These are phyloP conservation scores for Coelastrella sp. DNA, from an alignment of 139 green algal species.

Conservation along the genomic window DNA sequence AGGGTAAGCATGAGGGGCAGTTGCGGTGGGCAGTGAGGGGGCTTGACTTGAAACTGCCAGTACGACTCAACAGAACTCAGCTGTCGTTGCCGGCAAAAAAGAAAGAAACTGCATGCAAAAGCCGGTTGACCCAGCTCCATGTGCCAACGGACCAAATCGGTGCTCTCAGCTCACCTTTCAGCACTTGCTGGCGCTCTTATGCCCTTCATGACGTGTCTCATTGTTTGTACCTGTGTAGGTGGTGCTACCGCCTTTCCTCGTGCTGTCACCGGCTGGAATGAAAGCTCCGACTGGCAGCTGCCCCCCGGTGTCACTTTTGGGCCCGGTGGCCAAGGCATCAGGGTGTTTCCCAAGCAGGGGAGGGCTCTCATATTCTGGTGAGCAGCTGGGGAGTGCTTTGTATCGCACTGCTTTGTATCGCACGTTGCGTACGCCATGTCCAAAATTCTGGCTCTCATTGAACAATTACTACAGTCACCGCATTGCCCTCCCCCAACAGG, in stretches of 20 bases:
- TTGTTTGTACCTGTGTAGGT: background rate
- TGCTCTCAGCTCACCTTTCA: too few relatives aligned
- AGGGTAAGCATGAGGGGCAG: background rate
- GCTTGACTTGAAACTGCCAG: background rate
- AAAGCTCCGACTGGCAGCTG: constrained; percentile 13
- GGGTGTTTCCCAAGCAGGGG: constrained; percentile 61
- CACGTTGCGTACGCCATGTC: background rate
- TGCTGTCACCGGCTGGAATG: background rate
- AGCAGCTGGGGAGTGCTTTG: background rate
- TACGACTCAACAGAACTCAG: background rate
- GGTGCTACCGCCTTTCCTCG: constrained; percentile 28
- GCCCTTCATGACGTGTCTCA: background rate
- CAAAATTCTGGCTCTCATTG: background rate
- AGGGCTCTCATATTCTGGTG: constrained; percentile 78
- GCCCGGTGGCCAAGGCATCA: constrained; percentile 47
- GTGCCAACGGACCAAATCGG: too few relatives aligned
- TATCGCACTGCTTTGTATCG: background rate
- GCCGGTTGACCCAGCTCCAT: too few relatives aligned
- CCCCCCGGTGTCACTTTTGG: constrained; percentile 24
- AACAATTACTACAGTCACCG: too few relatives aligned
- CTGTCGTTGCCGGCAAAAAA: too few relatives aligned
- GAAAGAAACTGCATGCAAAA: too few relatives aligned
- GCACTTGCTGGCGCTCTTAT: background rate
- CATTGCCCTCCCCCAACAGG: too few relatives aligned
- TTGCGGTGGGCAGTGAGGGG: too few relatives aligned